Evolutionary conservation across 768 basidiomycete species (phyloP).

Genomic region (Podaxis rugospora): DNA sequence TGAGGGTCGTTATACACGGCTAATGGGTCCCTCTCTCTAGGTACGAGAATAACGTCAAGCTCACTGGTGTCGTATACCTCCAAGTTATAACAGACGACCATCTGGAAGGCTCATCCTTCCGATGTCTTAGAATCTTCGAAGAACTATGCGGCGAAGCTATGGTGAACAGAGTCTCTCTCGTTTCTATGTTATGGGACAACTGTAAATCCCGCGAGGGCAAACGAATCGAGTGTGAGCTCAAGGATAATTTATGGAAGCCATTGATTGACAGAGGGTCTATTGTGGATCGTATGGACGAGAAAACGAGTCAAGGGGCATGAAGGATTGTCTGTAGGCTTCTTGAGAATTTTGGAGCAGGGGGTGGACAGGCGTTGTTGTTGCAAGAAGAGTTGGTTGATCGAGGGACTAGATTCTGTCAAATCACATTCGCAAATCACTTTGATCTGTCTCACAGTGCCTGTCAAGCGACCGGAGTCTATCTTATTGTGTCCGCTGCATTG

Average conservation of each 20-base stretch:
- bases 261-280: conserved; percentile 37
- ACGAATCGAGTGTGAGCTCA: conserved; percentile 22
- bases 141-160: conserved; percentile 20
- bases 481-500: too few relatives aligned
- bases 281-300: background rate
- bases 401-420: too few relatives aligned
- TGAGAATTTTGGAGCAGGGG: too few relatives aligned
- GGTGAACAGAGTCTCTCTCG: conserved; percentile 26
- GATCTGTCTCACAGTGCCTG: too few relatives aligned
- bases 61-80: conserved; percentile 12
- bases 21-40: background rate
- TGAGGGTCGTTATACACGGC: background rate
- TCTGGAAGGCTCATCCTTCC: background rate
- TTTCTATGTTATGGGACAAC: conserved; percentile 35
- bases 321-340: too few relatives aligned
- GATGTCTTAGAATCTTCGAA: conserved; percentile 30
- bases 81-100: conserved; percentile 10
- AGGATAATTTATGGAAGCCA: conserved; percentile 41
- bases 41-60: background rate
- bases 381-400: too few relatives aligned
- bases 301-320: too few relatives aligned
- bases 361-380: too few relatives aligned
- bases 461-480: too few relatives aligned
- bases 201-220: conserved; percentile 16
- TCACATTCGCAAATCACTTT: too few relatives aligned